Base-by-base conservation (phyloP, 2,329 filamentous ascomycete genomes). In the Colletotrichum sp. region DNA sequence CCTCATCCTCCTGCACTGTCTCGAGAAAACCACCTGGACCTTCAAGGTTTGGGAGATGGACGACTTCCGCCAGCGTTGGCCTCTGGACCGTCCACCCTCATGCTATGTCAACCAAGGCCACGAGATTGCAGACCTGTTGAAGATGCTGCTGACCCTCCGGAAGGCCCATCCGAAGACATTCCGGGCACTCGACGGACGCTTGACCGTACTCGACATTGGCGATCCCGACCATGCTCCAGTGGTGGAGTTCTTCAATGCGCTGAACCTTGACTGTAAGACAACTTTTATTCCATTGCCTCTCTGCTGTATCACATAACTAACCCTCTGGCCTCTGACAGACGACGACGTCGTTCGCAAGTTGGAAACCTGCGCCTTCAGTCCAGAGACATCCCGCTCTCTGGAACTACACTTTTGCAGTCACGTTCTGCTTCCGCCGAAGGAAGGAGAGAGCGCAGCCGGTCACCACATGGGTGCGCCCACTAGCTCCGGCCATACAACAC, bases 11-110 rank as follows among this genome's bases (percentile, higher is more conserved):
- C 87, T 93, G 63, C 92, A 92, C 79, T 92, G 91, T 77, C 86
- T 93, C 16, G 92, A 94, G 80, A 93, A 93, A 83, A 91, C 91
- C 0, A 93, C 91, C 0, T 94, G 92, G 92, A 89, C 90, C 1
- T 93, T 93, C 84, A 92, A 92, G 77, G 91, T 90, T 3, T 94
- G 91, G 91, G 91, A 93, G 78, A 90, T 93, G 80, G 88, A 91
- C 71, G 89, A 90, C 65, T 87, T 92, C 30, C 87, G 89, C 3
- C 87, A 87, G 1, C 87, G 88, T 58, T 93, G 92, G 92, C 92
- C 92, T 5, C 85, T 93, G 4, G 90, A 91, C 79, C 82, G 85
- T 48, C 88, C 89, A 9, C 92, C 92, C 0, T 84, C 85, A 65
- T 85, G 86, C 66, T 93, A 90, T 79, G 90, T 90, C 1, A 87